These are phyloP conservation scores for Elaeis oleifera DNA, from an alignment of 202 grass and related monocot species.

Conservation along the genomic window DNA sequence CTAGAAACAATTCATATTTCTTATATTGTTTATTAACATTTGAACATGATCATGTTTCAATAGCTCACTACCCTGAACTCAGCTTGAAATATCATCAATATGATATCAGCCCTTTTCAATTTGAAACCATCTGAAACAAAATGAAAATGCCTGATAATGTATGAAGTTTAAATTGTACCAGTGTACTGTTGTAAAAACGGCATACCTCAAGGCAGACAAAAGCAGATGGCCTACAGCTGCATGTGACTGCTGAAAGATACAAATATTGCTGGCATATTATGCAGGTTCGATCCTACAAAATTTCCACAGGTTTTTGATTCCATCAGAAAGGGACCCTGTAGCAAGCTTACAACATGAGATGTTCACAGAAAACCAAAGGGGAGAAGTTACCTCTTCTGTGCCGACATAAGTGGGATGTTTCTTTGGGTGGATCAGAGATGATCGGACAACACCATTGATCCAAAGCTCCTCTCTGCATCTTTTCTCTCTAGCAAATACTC, in stretches of 20 bases:
- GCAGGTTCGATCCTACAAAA: conserved; percentile 73
- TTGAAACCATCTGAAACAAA: too few species aligned
- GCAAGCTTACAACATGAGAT: conserved; percentile 7
- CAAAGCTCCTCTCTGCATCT: conserved; percentile 65
- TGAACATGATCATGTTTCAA: too few species aligned
- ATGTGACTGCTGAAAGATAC: conserved; percentile 79
- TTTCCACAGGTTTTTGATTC: conserved; percentile 9
- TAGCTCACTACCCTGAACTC: too few species aligned
- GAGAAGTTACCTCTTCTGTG: conserved; percentile 68
- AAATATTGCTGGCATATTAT: conserved; percentile 87
- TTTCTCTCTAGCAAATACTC: conserved; percentile 61
- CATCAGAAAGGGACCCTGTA: conserved; percentile 15
- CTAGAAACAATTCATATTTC: too few species aligned
- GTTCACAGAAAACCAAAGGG: conserved; percentile 1
- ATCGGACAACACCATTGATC: conserved; percentile 68
- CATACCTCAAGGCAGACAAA: conserved; percentile 85
- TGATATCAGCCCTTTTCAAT: too few species aligned
- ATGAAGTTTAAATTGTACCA: not conserved
- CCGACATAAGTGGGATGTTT: conserved; percentile 57
- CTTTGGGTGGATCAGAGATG: conserved; percentile 49
- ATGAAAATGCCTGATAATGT: not conserved
- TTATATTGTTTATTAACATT: too few species aligned
- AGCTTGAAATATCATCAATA: too few species aligned
- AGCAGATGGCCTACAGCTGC: conserved; percentile 56
- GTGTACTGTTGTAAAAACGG: conserved; percentile 4